Evolutionary conservation across 352 stramenopile genomes (phyloP).

Genomic region (Globisporangium rhizosaccharum): DNA sequence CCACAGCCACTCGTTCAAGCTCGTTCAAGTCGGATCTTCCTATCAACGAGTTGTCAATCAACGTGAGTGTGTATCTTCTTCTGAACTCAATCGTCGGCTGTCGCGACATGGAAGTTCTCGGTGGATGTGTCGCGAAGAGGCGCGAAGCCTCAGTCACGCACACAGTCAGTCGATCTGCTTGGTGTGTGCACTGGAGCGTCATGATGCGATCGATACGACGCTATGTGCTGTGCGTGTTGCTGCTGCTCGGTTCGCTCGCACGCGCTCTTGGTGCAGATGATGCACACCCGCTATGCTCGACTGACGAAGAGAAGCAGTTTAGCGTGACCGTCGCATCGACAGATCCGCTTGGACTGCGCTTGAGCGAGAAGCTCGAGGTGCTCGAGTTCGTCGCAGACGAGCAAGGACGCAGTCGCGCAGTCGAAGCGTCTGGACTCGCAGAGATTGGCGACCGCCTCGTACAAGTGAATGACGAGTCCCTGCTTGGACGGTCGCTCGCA

Average conservation of each 20-base stretch:
- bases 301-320: conserved; percentile 38
- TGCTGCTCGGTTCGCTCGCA: not conserved
- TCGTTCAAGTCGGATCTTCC: too few species aligned
- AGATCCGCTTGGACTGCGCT: conserved; percentile 48
- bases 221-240: not conserved
- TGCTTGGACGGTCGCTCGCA: conserved; percentile 29
- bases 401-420: conserved; percentile 41
- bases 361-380: conserved; percentile 57
- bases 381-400: conserved; percentile 56
- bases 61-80: too few species aligned
- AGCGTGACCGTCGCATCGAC: conserved; percentile 29
- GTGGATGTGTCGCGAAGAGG: too few species aligned
- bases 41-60: not conserved
- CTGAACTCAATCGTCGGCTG: too few species aligned
- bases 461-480: conserved; percentile 43
- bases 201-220: not conserved
- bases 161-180: not conserved
- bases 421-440: conserved; percentile 56
- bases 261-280: not conserved
- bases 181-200: not conserved
- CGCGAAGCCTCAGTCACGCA: too few species aligned
- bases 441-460: conserved; percentile 67
- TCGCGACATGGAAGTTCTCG: too few species aligned
- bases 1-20: not conserved
- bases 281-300: conserved; percentile 1